Percentiles rank a stretch among this genome's conserved stretches.
Evolutionary conservation across 345 rosid species (phyloP).

Genomic region (Punica granatum): DNA sequence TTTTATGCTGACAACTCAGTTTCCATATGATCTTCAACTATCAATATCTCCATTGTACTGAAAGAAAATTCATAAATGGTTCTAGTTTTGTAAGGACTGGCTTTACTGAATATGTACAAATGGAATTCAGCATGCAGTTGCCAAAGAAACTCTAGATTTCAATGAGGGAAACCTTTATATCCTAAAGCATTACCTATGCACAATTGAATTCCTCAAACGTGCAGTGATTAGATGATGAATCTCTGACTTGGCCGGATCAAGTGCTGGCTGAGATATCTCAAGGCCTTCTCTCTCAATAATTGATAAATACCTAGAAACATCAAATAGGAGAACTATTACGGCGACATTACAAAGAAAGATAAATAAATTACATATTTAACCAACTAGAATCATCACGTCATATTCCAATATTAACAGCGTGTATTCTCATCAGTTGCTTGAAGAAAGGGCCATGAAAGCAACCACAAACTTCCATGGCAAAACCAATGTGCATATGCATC

Average conservation of each 20-base stretch:
- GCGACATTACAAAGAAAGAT: neutral
- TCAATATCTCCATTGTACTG: neutral
- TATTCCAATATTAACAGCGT: too few species aligned
- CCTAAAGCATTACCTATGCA: slow-evolving; percentile 56
- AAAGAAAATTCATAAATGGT: neutral
- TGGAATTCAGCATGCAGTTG: neutral
- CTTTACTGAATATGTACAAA: too few species aligned
- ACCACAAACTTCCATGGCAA: neutral
- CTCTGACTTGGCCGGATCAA: slow-evolving; percentile 44
- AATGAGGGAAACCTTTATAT: neutral
- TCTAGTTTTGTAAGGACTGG: neutral
- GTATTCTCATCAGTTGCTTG: neutral
- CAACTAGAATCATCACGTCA: too few species aligned
- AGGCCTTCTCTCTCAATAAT: slow-evolving; percentile 48
- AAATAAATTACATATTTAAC: neutral
- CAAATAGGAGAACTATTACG: neutral
- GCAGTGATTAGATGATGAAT: slow-evolving; percentile 71
- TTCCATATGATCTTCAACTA: slow-evolving; percentile 1
- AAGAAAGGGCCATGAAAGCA: neutral
- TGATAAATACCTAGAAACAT: slow-evolving; percentile 35
- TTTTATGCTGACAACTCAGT: too few species aligned
- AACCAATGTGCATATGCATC: neutral
- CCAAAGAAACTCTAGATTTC: neutral
- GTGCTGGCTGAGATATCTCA: slow-evolving; percentile 68
- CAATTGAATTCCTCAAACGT: slow-evolving; percentile 36